A percentile compares a stretch with the other conserved stretches of the same genome.
Evolutionary conservation across 1,139 yeast genomes (phyloP).

Genomic region (Arxiozyma telluris): DNA sequence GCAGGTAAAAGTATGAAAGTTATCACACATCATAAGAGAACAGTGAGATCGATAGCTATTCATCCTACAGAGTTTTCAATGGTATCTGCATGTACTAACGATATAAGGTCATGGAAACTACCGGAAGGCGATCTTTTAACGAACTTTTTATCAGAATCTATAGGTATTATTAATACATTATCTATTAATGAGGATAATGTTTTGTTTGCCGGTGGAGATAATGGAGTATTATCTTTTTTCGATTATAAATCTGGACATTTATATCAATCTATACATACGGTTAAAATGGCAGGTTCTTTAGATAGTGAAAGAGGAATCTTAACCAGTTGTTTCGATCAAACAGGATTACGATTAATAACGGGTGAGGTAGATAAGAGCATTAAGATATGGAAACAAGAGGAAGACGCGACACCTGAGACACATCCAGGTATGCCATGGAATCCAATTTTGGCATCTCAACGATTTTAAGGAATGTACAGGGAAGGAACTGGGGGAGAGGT

Average conservation of each 20-base stretch:
- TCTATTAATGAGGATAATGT: constrained; percentile 59
- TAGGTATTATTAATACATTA: constrained; percentile 60
- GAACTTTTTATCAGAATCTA: constrained; percentile 39
- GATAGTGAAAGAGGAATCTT: constrained; percentile 62
- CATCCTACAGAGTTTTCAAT: constrained; percentile 71
- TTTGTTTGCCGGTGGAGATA: constrained; percentile 75
- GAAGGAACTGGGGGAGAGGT: neutral
- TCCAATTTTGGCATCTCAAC: constrained; percentile 30
- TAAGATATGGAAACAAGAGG: constrained; percentile 68
- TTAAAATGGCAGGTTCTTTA: constrained; percentile 59
- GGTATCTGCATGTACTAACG: constrained; percentile 74
- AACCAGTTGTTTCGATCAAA: constrained; percentile 65
- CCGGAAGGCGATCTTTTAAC: constrained; percentile 70
- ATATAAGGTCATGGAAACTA: constrained; percentile 71
- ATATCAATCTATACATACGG: constrained; percentile 46
- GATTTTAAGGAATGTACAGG: constrained; percentile 18
- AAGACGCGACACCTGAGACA: constrained; percentile 37
- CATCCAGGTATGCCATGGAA: constrained; percentile 44
- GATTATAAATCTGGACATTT: constrained; percentile 68
- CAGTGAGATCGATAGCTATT: constrained; percentile 63
- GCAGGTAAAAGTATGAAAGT: constrained; percentile 53
- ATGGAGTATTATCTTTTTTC: constrained; percentile 68
- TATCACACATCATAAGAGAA: constrained; percentile 76
- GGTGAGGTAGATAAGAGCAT: constrained; percentile 88
- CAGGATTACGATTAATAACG: constrained; percentile 73